Evolutionary conservation across 805 yeast genomes (phyloP).

Genomic region (Starmerella khaoyaiensis): DNA sequence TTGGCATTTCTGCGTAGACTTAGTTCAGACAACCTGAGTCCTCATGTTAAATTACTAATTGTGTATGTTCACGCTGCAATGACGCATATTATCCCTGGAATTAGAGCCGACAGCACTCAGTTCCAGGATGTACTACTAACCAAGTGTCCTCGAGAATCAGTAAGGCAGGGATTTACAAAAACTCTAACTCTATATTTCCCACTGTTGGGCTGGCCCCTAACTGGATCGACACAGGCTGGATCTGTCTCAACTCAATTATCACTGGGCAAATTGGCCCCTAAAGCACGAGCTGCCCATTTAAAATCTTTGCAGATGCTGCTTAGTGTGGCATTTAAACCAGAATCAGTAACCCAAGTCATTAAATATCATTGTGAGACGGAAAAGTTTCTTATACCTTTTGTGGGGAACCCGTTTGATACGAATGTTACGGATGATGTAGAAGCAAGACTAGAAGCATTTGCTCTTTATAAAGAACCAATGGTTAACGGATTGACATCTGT

Average conservation of each 20-base stretch:
- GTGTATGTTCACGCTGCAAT: slow-evolving; percentile 77
- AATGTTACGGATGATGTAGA: slow-evolving; percentile 22
- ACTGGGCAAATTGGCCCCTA: slow-evolving; percentile 20
- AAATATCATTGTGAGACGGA: slow-evolving; percentile 16
- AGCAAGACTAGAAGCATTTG: slow-evolving; percentile 19
- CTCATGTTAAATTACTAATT: slow-evolving; percentile 30
- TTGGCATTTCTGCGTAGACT: slow-evolving; percentile 31
- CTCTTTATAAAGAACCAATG: slow-evolving; percentile 8
- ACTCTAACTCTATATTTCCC: slow-evolving; percentile 49
- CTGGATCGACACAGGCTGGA: slow-evolving; percentile 14
- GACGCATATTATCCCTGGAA: slow-evolving; percentile 75
- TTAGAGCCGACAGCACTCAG: slow-evolving; percentile 62
- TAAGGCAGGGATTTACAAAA: slow-evolving; percentile 19
- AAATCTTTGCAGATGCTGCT: slow-evolving; percentile 17
- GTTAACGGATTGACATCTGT: slow-evolving; percentile 6
- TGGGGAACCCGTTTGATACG: slow-evolving; percentile 16
- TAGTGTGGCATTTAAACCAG: slow-evolving; percentile 14
- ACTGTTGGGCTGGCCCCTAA: slow-evolving; percentile 53
- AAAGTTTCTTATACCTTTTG: slow-evolving; percentile 13
- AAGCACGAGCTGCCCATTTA: slow-evolving; percentile 21
- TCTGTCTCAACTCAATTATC: slow-evolving; percentile 18
- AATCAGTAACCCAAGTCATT: background rate
- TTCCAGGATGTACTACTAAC: slow-evolving; percentile 50
- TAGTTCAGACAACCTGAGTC: slow-evolving; percentile 27
- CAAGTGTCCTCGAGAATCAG: slow-evolving; percentile 14